Evolutionary conservation across 2,329 filamentous ascomycete genomes (phyloP).

Genomic region (Coniochaeta pulveracea): DNA sequence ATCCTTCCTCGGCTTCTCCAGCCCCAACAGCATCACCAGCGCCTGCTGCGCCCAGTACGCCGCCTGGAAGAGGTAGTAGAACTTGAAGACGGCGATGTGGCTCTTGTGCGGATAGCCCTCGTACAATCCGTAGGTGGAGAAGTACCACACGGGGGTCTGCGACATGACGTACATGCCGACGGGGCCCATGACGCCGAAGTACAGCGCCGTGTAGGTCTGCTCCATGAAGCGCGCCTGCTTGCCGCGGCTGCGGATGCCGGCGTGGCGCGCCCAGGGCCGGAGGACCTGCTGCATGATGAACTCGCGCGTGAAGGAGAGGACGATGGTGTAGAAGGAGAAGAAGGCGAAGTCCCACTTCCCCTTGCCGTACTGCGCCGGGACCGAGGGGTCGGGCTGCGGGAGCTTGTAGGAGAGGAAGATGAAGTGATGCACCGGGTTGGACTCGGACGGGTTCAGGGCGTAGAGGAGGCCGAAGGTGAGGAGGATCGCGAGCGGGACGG

Average conservation of each 20-base stretch:
- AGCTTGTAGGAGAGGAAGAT: conserved; percentile 86
- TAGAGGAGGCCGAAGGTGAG: conserved; percentile 55
- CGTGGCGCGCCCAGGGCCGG: conserved; percentile 59
- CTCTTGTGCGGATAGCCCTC: conserved; percentile 75
- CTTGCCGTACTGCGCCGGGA: conserved; percentile 68
- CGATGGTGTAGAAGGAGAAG: conserved; percentile 77
- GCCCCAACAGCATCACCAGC: conserved; percentile 72
- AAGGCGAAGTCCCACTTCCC: conserved; percentile 80
- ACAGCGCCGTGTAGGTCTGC: conserved; percentile 86
- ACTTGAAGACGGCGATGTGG: conserved; percentile 76
- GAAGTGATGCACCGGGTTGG: conserved; percentile 70
- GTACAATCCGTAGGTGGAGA: conserved; percentile 86
- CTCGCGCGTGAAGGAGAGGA: conserved; percentile 87
- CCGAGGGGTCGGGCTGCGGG: conserved; percentile 32
- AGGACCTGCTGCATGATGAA: conserved; percentile 91
- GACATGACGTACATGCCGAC: conserved; percentile 86
- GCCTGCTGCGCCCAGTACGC: conserved; percentile 94
- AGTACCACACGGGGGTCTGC: conserved; percentile 88
- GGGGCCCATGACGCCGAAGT: conserved; percentile 75
- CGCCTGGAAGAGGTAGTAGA: conserved; percentile 90
- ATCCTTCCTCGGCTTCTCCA: conserved; percentile 91
- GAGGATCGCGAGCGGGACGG: conserved; percentile 58
- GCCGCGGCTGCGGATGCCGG: conserved; percentile 56
- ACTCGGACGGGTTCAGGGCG: conserved; percentile 61
- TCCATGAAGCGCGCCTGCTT: conserved; percentile 94